phyloP scores from a whole-genome alignment of 345 rosid species.

The Erysimum cheiranthoides region DNA sequence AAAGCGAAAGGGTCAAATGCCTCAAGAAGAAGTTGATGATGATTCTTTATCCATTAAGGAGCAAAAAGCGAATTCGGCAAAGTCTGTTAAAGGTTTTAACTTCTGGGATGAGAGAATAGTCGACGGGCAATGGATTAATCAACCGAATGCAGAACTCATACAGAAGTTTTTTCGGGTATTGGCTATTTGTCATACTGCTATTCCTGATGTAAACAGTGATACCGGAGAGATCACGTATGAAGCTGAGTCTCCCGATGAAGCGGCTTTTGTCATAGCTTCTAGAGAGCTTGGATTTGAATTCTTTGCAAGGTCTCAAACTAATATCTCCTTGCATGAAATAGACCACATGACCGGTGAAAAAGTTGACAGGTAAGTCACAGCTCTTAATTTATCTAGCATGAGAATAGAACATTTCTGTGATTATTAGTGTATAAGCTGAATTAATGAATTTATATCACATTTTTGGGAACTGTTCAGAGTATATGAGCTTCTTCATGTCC shows the following conservation, averaged over 20 bases:
- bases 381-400: background rate
- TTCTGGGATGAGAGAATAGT: slow-evolving; percentile 79
- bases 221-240: slow-evolving; percentile 66
- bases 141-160: slow-evolving; percentile 54
- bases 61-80: slow-evolving; percentile 32
- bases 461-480: slow-evolving; percentile 47
- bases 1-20: slow-evolving; percentile 42
- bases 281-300: slow-evolving; percentile 84
- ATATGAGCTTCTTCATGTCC: slow-evolving; percentile 80
- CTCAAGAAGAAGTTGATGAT: slow-evolving; percentile 46
- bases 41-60: slow-evolving; percentile 32
- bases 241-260: slow-evolving; percentile 92
- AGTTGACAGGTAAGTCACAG: slow-evolving; percentile 51
- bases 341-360: slow-evolving; percentile 50
- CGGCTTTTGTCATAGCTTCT: slow-evolving; percentile 86
- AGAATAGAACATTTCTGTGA: background rate
- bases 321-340: slow-evolving; percentile 62
- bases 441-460: slow-evolving; percentile 5
- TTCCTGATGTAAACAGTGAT: slow-evolving; percentile 55
- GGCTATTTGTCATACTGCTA: slow-evolving; percentile 84
- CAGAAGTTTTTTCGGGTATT: slow-evolving; percentile 66
- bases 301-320: slow-evolving; percentile 64
- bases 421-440: too few relatives aligned
- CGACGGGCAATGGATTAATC: slow-evolving; percentile 69
- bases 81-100: slow-evolving; percentile 76